Conservation (phyloP, 345 rosid genomes). For the Gossypium anomalum region DNA sequence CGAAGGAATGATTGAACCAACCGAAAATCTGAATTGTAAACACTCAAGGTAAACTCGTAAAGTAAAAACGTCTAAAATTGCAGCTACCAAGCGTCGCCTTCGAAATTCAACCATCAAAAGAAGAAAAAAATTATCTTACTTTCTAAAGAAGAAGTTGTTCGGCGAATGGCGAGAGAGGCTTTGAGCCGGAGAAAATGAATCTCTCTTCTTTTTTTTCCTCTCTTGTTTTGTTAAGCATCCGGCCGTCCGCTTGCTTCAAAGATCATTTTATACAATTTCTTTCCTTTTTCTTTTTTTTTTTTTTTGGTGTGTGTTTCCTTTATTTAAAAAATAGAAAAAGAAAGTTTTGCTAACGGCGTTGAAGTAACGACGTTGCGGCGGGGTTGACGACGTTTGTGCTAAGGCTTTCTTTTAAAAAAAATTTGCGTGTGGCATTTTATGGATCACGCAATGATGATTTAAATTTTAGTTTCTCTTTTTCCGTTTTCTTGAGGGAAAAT, state of each 20-base stretch:
- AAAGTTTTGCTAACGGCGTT: conserved; percentile 30
- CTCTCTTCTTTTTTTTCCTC: not conserved
- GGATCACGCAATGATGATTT: conserved; percentile 29
- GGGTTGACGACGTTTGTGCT: conserved; percentile 35
- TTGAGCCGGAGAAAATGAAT: conserved; percentile 17
- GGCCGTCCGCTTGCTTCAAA: conserved; percentile 23
- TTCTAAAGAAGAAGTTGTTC: conserved; percentile 9
- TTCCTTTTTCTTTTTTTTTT: not conserved
- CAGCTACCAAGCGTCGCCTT: conserved; percentile 23
- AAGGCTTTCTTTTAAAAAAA: not conserved
- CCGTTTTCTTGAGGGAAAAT: too few species aligned
- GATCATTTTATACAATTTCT: conserved; percentile 38
- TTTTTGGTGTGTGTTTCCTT: not conserved
- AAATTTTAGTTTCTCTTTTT: not conserved
- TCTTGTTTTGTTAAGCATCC: conserved; percentile 3
- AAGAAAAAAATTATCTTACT: too few species aligned
- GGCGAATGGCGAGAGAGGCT: conserved; percentile 17
- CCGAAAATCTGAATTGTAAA: conserved; percentile 6
- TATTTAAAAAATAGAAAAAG: too few species aligned
- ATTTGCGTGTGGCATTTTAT: conserved; percentile 6
- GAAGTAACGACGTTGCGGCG: conserved; percentile 44
- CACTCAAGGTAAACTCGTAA: not conserved
- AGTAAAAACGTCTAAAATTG: conserved; percentile 18
- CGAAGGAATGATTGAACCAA: conserved; percentile 13
- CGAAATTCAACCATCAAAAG: conserved; percentile 20